A percentile compares a stretch with the other conserved stretches of the same genome.
Conservation (phyloP, 768 basidiomycete genomes). For the Leccinum pellstonianum region DNA sequence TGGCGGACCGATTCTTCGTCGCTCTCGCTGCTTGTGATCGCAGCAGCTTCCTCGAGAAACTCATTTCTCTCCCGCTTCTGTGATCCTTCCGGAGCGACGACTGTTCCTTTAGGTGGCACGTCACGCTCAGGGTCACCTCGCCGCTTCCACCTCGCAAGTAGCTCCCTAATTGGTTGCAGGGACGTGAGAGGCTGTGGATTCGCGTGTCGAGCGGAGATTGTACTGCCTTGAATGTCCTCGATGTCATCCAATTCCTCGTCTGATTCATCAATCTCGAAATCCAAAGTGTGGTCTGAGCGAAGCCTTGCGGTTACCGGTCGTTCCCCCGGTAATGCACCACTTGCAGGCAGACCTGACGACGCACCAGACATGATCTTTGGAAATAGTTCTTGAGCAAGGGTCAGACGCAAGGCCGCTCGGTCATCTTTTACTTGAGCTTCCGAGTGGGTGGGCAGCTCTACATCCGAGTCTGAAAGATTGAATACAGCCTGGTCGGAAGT, state of each 20-base stretch:
- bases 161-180: conserved; percentile 15
- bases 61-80: conserved; percentile 8
- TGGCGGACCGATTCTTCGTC: conserved; percentile 15
- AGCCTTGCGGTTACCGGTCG: background rate
- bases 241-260: background rate
- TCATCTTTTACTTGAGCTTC: conserved; percentile 1
- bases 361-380: background rate
- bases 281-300: conserved; percentile 2
- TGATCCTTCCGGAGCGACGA: conserved; percentile 1
- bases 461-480: conserved; percentile 11
- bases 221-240: background rate
- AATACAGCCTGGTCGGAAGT: background rate
- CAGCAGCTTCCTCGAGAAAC: conserved; percentile 9
- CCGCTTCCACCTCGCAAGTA: conserved; percentile 10
- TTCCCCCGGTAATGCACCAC: background rate
- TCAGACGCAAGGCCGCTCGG: background rate
- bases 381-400: conserved; percentile 3
- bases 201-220: conserved; percentile 3
- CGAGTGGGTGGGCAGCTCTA: conserved; percentile 2
- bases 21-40: conserved; percentile 14
- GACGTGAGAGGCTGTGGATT: conserved; percentile 2
- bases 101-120: conserved; percentile 1
- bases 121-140: conserved; percentile 6
- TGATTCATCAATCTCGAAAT: conserved; percentile 9
- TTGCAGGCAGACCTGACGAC: background rate